Conservation (phyloP, 2,329 filamentous ascomycete genomes). For the Pseudocercospora pini-densiflorae region DNA sequence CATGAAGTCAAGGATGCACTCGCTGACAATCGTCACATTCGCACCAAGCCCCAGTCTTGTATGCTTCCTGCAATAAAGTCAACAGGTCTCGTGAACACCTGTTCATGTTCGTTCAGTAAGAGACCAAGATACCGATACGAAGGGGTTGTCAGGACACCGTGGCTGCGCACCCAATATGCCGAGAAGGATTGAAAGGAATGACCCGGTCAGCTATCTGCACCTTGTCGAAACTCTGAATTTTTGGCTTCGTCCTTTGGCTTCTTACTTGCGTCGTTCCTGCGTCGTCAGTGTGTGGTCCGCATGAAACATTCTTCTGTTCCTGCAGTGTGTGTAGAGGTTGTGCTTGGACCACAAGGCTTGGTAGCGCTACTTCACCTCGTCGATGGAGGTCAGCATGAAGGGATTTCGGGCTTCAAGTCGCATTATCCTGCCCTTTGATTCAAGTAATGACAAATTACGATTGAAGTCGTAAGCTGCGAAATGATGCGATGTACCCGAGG, state of each 20-base stretch:
- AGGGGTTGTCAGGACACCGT: too few relatives aligned
- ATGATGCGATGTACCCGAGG: neutral
- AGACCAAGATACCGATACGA: neutral
- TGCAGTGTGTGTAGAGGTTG: neutral
- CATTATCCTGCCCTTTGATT: neutral
- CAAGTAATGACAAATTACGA: too few relatives aligned
- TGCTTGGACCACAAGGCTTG: constrained; percentile 2
- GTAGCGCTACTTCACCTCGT: constrained; percentile 1
- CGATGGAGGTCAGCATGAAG: neutral
- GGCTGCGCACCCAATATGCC: neutral
- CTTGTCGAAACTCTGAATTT: neutral
- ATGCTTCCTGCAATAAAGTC: neutral
- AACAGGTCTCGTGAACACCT: neutral
- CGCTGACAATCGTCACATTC: neutral
- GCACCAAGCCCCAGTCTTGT: neutral
- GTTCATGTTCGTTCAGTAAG: neutral
- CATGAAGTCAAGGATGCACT: neutral
- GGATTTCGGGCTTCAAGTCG: neutral
- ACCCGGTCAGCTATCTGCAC: neutral
- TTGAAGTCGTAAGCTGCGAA: neutral
- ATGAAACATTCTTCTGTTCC: neutral
- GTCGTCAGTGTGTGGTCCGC: neutral
- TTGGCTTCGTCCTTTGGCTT: neutral
- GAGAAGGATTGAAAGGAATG: neutral
- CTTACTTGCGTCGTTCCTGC: constrained; percentile 3